These are phyloP conservation scores for Yamadazyma kitorensis DNA, from an alignment of 805 yeast species.

Conservation along the genomic window DNA sequence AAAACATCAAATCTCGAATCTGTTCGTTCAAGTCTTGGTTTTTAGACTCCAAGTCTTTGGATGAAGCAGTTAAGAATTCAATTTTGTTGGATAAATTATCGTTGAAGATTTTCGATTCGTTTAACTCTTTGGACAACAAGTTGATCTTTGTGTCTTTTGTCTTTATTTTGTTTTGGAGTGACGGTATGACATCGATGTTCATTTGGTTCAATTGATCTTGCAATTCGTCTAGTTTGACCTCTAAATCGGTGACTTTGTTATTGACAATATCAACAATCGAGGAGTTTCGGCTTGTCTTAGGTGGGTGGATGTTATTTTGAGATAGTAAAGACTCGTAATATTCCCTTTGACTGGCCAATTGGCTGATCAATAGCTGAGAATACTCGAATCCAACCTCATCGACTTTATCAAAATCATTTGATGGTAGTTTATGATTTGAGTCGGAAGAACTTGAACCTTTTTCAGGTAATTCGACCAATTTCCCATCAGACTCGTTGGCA, in stretches of 20 bases:
- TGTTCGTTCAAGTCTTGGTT: constrained; percentile 58
- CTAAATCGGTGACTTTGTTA: constrained; percentile 20
- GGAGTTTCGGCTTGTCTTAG: constrained; percentile 20
- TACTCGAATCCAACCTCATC: constrained; percentile 73
- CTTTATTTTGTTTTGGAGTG: constrained; percentile 29
- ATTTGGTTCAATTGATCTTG: constrained; percentile 21
- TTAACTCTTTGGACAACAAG: constrained; percentile 29
- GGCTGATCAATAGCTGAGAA: constrained; percentile 72
- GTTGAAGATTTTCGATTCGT: constrained; percentile 29
- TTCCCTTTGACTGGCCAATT: constrained; percentile 81
- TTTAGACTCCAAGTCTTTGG: constrained; percentile 28
- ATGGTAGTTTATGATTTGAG: too few relatives aligned
- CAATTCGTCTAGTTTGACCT: constrained; percentile 27
- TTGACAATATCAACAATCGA: constrained; percentile 8
- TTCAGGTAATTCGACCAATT: constrained; percentile 70
- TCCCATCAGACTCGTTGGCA: constrained; percentile 86
- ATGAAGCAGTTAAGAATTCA: constrained; percentile 27
- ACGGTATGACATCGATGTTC: constrained; percentile 28
- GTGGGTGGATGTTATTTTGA: constrained; percentile 15
- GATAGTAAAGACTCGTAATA: constrained; percentile 58
- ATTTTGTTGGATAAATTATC: constrained; percentile 40
- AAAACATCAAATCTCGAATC: constrained; percentile 77
- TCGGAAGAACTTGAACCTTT: constrained; percentile 19
- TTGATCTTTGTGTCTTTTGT: constrained; percentile 28
- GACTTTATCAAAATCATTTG: constrained; percentile 31